phyloP scores from a whole-genome alignment of 768 basidiomycete species.

The Tephrocybe rancida region DNA sequence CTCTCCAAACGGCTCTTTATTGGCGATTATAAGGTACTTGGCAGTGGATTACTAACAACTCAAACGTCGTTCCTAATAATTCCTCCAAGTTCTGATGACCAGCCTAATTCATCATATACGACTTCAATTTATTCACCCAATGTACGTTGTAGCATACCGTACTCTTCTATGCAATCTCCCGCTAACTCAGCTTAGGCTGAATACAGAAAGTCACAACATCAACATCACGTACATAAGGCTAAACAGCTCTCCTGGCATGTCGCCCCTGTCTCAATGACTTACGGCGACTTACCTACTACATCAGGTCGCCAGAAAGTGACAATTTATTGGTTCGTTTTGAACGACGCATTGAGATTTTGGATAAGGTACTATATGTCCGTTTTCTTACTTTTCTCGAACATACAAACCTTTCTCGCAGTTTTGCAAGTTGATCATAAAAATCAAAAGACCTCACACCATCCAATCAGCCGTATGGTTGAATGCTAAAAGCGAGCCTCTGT shows the following conservation, averaged over 20 bases:
- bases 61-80: neutral
- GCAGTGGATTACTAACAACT: too few relatives aligned
- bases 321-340: neutral
- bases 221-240: neutral
- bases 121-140: neutral
- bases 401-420: neutral
- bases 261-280: neutral
- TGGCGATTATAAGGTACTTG: conserved; percentile 7
- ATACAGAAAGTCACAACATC: too few relatives aligned
- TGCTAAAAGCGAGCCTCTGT: neutral
- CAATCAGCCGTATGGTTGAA: neutral
- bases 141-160: neutral
- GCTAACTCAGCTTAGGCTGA: neutral
- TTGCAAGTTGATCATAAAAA: neutral
- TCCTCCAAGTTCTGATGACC: neutral
- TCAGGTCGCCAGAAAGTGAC: neutral
- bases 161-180: neutral
- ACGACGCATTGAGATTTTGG: neutral
- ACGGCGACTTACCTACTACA: too few relatives aligned
- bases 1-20: neutral
- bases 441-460: neutral
- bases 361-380: neutral
- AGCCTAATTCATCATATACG: neutral
- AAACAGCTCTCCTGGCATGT: neutral
- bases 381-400: neutral